Evolutionary conservation across 495 filamentous ascomycete genomes (phyloP), one percentile per base, ranked within the genome.

Genomic region (Neurospora sp.): DNA sequence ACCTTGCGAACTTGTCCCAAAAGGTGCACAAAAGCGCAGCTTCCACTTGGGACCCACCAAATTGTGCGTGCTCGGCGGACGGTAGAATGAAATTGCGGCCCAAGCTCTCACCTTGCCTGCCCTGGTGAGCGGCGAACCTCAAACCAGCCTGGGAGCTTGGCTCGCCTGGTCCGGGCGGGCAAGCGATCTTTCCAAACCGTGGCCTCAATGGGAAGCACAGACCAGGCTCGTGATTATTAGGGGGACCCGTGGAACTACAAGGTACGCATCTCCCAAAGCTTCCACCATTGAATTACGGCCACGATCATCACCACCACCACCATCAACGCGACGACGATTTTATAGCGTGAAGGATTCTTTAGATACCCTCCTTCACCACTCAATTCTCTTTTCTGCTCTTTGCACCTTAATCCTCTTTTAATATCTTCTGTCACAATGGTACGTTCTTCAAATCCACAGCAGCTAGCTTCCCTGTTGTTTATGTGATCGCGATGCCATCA

Each of bases 161-260:
- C 54, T 62, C 54, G 12, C 27, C 6, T 62, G 27, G 23, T 66
- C 27, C 23, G 54, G 46, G 54, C 54, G 5, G 54, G 54, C 54
- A 66, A 66, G 54, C 54, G 31, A 35, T 35, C 54, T 77, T 78
- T 71, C 76, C 76, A 78, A 77, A 80, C 76, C 79, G 78, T 81
- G 80, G 80, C 80, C 80, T 82, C 79, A 81, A 81, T 77, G 78
- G 75, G 72, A 39, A 76, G 76, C 79, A 80, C 76, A 76, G 79
- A 75, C 73, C 76, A 78, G 72, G n/a, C 39, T 39, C 40, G 12
- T 40, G 69, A 41, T 54, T 74, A 75, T 81, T 76, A 78, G 78
- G 77, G 76, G 75, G 72, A 72, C 54, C 48, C 66, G 72, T 70
- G 48, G 54, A 69, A 75, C 72, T 16, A 66, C 54, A 35, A 35